These are phyloP conservation scores for Leucocoprinus birnbaumii DNA, from an alignment of 768 basidiomycete genomes.

Conservation along the genomic window DNA sequence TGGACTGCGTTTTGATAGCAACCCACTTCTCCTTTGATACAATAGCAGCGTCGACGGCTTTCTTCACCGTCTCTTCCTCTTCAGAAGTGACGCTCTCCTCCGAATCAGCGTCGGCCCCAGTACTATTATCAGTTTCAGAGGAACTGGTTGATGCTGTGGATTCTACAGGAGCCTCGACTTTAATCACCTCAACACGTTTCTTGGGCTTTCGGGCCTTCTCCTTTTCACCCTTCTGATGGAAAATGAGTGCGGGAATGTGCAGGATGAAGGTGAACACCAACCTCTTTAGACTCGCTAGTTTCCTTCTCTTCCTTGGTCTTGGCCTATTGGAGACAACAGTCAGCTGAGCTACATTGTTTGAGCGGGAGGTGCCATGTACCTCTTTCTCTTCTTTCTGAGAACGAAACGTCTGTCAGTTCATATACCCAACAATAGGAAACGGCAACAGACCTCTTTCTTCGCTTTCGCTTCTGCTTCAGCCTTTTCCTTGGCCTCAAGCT, in stretches of 20 bases:
- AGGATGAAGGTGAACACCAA: constrained; percentile 21
- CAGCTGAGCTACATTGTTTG: neutral
- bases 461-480: constrained; percentile 65
- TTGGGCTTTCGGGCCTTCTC: constrained; percentile 23
- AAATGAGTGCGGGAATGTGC: constrained; percentile 14
- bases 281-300: constrained; percentile 57
- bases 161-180: constrained; percentile 36
- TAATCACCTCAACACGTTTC: constrained; percentile 41
- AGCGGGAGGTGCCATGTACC: constrained; percentile 19
- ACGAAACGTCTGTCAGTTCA: neutral
- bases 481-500: constrained; percentile 83
- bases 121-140: constrained; percentile 60
- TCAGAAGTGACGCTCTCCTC: constrained; percentile 79
- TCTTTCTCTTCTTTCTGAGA: constrained; percentile 29
- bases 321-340: neutral
- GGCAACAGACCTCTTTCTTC: constrained; percentile 48
- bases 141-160: constrained; percentile 32
- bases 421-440: constrained; percentile 10
- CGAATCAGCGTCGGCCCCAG: constrained; percentile 67
- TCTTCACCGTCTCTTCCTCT: constrained; percentile 53
- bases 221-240: constrained; percentile 48
- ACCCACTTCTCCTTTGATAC: constrained; percentile 72
- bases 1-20: constrained; percentile 55
- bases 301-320: constrained; percentile 39
- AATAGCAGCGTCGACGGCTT: constrained; percentile 27